Base-by-base conservation (phyloP, 1,284 basidiomycete species). In the Porogramme epimiltina region DNA sequence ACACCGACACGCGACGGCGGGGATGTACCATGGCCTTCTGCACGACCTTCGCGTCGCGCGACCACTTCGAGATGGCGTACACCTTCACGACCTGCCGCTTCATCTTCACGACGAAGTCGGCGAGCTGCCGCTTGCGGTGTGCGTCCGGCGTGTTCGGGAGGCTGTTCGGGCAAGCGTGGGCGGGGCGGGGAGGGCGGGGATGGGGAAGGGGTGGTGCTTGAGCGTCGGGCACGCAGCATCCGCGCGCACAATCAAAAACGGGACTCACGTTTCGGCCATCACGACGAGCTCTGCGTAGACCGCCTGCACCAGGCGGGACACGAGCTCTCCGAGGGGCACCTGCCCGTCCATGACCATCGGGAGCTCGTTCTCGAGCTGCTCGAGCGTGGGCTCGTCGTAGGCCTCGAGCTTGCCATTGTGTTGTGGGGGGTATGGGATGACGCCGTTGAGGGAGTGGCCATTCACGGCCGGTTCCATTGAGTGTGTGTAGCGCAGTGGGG, bases 21-120 rank as follows among this genome's bases (percentile, higher is more conserved):
- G 31, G 28, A 66, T 71, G 58, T 59, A 84, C 90, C 89, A 93
- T 91, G 73, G 86, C 89, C 70, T 89, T 92, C 67, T 90, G 88
- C 41, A 93, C 84, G 5, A 85, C 84, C 48, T 81, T 79, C 20
- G 90, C 87, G 69, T 93, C 90, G 56, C 87, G 77, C 22, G 88
- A 80, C 92, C 92, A 95, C 62, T 91, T 89, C 18, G 82, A 80
- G 36, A 92, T 81, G 4, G 91, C 92, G 60, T 93, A 92, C 16
- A 96, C 71, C 71, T 95, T 96, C 44, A 94, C 87, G 41, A 94
- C 84, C 62, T 95, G 92, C 62, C 92, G 90, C 71, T 95, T 91
- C 11, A 84, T 90, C 66, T 87, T 86, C 25, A 94, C 85, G 1
- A 94, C 91, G 79, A 91, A 95, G 60, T 93, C 89, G 10, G 91